Base-by-base conservation (phyloP, 768 basidiomycete genomes). In the Coprinopsis marcescibilis region DNA sequence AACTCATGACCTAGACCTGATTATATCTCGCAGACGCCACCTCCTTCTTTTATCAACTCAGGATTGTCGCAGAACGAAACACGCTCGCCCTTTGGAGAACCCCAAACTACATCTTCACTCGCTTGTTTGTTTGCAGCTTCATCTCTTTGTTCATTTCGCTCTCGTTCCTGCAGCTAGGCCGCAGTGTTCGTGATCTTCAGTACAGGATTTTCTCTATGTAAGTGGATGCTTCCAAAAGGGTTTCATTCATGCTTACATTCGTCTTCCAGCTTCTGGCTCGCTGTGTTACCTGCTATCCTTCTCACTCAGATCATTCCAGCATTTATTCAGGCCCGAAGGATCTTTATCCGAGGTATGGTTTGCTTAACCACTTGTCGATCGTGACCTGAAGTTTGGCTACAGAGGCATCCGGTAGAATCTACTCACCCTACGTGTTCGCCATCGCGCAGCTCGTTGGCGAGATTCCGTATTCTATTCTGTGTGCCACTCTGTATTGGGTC, bases 351-450 rank as follows among this genome's bases (percentile, higher is more conserved):
- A 8, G 47, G 17, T 14, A 45, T 45, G 6, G 17, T 2, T 19
- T 10, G 8, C 11, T 39, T 13, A 19, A 13, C 13, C 46, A 4
- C 24, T 37, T 53, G 14, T 48, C 21, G 32, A 12, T 20, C n/a
- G n/a, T n/a, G n/a, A 12, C 42, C 65, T 64, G 70, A 38, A 67
- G 62, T 23, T 75, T 73, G 54, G 68, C 69, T 42, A 56, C 67
- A 56, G 89, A 92, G 66, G 75, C 86, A 0, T 86, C 83, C 2
- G 87, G 85, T 65, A 78, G 85, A 50, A 92, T 93, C 57, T 93
- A 93, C 64, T 86, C 83, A 0, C 83, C 88, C 0, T 82, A 81
- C 48, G 87, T 90, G 17, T 94, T 94, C 59, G 85, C 89, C 24
- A 74, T 89, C 26, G 80, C 83, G 2, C 91, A 93, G 58, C 70